phyloP scores from a whole-genome alignment of 805 yeast species.

The Starmerella stigmatis region DNA sequence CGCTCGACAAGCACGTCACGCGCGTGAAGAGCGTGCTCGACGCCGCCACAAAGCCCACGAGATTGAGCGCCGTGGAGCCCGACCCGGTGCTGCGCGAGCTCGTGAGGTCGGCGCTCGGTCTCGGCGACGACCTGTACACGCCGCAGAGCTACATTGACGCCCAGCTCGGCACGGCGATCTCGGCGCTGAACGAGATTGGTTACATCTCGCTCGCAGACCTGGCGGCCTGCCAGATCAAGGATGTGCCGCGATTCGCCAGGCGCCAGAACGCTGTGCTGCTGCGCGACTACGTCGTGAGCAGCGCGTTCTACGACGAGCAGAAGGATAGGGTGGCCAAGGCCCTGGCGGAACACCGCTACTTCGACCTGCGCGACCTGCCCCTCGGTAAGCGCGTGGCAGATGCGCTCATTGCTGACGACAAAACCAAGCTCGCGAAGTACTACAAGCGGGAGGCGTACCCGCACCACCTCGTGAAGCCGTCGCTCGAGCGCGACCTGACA shows the following conservation, averaged over 20 bases:
- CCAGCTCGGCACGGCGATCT: neutral
- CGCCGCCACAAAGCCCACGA: slow-evolving; percentile 9
- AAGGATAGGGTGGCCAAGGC: neutral
- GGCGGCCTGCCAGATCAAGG: neutral
- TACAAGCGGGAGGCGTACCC: slow-evolving; percentile 1
- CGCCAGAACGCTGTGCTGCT: slow-evolving; percentile 4
- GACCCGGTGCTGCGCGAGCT: slow-evolving; percentile 9
- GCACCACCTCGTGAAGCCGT: slow-evolving; percentile 12
- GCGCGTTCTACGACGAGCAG: slow-evolving; percentile 7
- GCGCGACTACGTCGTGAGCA: slow-evolving; percentile 10
- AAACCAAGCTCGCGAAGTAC: slow-evolving; percentile 8
- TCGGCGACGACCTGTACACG: slow-evolving; percentile 5
- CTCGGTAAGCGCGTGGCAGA: slow-evolving; percentile 10
- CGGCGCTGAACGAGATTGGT: neutral
- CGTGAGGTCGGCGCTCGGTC: slow-evolving; percentile 8
- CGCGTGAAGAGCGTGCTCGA: slow-evolving; percentile 7
- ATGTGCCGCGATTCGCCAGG: slow-evolving; percentile 11
- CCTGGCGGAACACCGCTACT: slow-evolving; percentile 12
- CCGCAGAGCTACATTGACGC: slow-evolving; percentile 7
- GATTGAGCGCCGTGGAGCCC: slow-evolving; percentile 10
- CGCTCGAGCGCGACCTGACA: slow-evolving; percentile 12
- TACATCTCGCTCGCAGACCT: slow-evolving; percentile 7
- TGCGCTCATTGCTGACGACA: slow-evolving; percentile 5
- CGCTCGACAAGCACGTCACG: slow-evolving; percentile 6
- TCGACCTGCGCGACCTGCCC: slow-evolving; percentile 15